A percentile compares a stretch with the other conserved stretches of the same genome.
These are phyloP conservation scores for Perkinsus marinus DNA, from an alignment of 169 alveolate species.

Conservation along the genomic window DNA sequence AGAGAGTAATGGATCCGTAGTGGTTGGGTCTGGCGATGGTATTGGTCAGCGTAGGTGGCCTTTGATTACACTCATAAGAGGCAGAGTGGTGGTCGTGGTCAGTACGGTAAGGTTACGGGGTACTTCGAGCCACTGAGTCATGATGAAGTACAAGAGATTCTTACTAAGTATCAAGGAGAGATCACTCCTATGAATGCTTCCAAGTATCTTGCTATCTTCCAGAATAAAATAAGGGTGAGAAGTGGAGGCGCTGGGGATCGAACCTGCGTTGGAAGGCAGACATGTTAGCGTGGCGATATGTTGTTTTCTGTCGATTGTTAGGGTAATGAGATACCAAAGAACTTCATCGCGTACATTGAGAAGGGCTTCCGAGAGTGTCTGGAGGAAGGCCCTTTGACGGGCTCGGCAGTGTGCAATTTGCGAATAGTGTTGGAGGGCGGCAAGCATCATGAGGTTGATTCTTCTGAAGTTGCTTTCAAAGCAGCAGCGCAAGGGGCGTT, in stretches of 20 bases:
- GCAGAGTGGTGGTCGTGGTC: slow-evolving; percentile 96
- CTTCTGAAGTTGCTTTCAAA: slow-evolving; percentile 78
- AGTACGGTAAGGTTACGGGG: slow-evolving; percentile 79
- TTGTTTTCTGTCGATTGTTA: neutral
- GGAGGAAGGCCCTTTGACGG: slow-evolving; percentile 72
- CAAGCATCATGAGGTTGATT: slow-evolving; percentile 80
- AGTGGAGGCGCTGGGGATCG: neutral
- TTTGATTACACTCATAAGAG: slow-evolving; percentile 83
- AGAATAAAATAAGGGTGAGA: neutral
- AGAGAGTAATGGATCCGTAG: neutral
- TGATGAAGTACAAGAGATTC: slow-evolving; percentile 23
- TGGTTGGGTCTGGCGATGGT: too few species aligned
- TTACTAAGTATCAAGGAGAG: slow-evolving; percentile 30
- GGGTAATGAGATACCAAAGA: slow-evolving; percentile 81
- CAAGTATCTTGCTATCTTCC: slow-evolving; percentile 30
- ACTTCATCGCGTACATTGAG: slow-evolving; percentile 79
- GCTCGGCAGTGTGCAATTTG: slow-evolving; percentile 77
- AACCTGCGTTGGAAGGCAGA: slow-evolving; percentile 13
- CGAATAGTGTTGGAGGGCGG: slow-evolving; percentile 75
- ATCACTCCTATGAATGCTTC: slow-evolving; percentile 23
- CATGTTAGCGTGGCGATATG: slow-evolving; percentile 40
- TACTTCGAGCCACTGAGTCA: slow-evolving; percentile 69
- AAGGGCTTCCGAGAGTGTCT: slow-evolving; percentile 80
- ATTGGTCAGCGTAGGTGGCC: slow-evolving; percentile 34
- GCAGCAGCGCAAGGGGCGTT: slow-evolving; percentile 77